These are phyloP conservation scores for Lasiodiplodia sp. DNA, from an alignment of 2,329 filamentous ascomycete genomes.

Conservation along the genomic window DNA sequence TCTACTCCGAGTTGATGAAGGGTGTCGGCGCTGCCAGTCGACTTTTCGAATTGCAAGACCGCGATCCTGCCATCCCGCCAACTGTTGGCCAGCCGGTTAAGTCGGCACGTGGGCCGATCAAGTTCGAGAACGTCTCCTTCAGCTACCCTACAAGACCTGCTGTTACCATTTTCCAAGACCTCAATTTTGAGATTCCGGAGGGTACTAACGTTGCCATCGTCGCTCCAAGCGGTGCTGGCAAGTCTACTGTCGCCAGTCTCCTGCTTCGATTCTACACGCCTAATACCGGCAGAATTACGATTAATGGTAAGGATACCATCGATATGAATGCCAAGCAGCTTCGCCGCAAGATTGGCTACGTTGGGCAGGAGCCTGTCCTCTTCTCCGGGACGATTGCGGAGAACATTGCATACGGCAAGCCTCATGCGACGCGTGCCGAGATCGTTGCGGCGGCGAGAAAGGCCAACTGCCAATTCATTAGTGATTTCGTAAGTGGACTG, in stretches of 20 bases:
- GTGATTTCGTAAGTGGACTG: constrained; percentile 74
- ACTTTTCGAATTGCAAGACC: constrained; percentile 93
- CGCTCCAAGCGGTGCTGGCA: constrained; percentile 93
- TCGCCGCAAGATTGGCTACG: constrained; percentile 90
- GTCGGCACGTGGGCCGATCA: constrained; percentile 87
- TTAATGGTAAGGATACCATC: constrained; percentile 83
- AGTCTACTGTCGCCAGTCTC: constrained; percentile 93
- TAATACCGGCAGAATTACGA: constrained; percentile 76
- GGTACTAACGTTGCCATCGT: constrained; percentile 97
- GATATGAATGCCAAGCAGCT: constrained; percentile 93
- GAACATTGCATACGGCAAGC: constrained; percentile 91
- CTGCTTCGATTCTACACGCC: constrained; percentile 91
- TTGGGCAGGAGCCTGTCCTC: constrained; percentile 93
- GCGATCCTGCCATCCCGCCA: constrained; percentile 83
- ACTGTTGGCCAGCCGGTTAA: constrained; percentile 81
- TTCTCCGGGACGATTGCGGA: constrained; percentile 86
- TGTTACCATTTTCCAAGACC: constrained; percentile 86
- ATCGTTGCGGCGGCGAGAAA: constrained; percentile 87
- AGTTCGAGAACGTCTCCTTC: constrained; percentile 85
- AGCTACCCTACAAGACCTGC: constrained; percentile 93
- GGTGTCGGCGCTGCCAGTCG: constrained; percentile 96
- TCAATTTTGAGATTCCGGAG: constrained; percentile 90
- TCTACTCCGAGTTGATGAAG: constrained; percentile 99
- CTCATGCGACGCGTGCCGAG: constrained; percentile 76
- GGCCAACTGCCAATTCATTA: constrained; percentile 96